phyloP scores from a whole-genome alignment of 208 protist genomes.

The Zelonia costaricensis region DNA sequence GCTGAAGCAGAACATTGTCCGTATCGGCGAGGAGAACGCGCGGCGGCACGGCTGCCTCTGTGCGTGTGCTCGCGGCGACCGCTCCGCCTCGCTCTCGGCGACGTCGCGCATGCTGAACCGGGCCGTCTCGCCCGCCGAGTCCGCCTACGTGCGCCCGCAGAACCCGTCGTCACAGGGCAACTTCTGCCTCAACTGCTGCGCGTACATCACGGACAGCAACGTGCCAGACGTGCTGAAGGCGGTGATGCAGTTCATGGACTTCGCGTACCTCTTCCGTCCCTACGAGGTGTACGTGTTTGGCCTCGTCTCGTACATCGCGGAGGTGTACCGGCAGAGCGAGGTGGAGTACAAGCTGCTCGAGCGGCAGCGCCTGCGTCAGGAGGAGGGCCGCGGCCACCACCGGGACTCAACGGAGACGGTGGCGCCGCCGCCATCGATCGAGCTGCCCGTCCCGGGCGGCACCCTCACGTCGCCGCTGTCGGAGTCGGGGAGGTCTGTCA shows the following conservation, averaged over 20 bases:
- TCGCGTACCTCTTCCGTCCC: conserved; percentile 49
- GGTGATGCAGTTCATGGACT: conserved; percentile 55
- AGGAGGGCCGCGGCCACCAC: neutral
- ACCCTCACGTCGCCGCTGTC: neutral
- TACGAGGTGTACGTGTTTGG: conserved; percentile 40
- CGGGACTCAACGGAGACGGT: neutral
- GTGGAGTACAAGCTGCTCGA: conserved; percentile 21
- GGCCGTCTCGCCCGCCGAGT: conserved; percentile 2
- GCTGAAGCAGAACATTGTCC: conserved; percentile 24
- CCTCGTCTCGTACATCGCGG: conserved; percentile 31
- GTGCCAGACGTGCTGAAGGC: conserved; percentile 54
- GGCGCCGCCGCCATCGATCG: neutral
- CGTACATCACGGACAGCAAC: conserved; percentile 55
- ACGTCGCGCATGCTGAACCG: neutral
- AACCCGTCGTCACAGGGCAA: conserved; percentile 7
- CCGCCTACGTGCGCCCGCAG: neutral
- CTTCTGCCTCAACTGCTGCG: conserved; percentile 37
- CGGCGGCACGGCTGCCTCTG: conserved; percentile 46
- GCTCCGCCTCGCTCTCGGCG: neutral
- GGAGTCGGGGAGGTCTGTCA: neutral
- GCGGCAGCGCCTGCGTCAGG: conserved; percentile 11
- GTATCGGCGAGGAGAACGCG: conserved; percentile 38
- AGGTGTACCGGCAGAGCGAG: conserved; percentile 56
- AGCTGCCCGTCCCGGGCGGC: neutral
- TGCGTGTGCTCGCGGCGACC: conserved; percentile 1